Evolutionary conservation across 805 yeast species (phyloP), one percentile per base, ranked within the genome.

Genomic region (Myxozyma sirexii): DNA sequence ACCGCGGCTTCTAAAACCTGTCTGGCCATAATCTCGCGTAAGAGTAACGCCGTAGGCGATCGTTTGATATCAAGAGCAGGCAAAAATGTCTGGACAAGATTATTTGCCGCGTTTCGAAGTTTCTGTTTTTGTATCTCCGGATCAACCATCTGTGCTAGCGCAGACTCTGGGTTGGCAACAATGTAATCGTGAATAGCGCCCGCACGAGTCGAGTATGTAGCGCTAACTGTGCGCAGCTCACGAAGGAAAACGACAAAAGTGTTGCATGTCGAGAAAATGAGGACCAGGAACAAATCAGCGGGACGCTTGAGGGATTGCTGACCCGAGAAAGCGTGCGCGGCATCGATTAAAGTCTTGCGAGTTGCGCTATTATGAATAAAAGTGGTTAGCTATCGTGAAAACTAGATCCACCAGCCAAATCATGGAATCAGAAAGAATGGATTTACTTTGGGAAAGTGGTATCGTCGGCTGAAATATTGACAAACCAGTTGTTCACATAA

Each of bases 281-380:
- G 55, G 41, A 57, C 60, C 27, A 65, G 57, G 31, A 66, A 55
- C 13, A 60, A 41, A 27, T 65, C 68, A 8, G 62, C 63, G 1
- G 65, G 60, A 3, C 68, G 65, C 27, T 57, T 55, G n/a, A 53
- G 38, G 13, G 62, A 33, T 23, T 59, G 58, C 26, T 62, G 68
- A 19, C 48, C 53, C 0, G 66, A 33, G 17, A 65, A 54, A 12
- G 63, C 54, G 21, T 52, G 51, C 19, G 66, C 56, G 13, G 63
- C 89, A 89, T 72, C 67, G 31, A 57, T 46, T n/a, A 65, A 41
- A 8, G 63, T 54, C 35, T 59, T 53, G 15, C 58, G 57, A 4
- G 62, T 64, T 7, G 68, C 47, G 13, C 64, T 60, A 26, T 10
- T 45, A 5, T 1, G n/a, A n/a, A n/a, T n/a, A 29, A 13, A 21